These are phyloP conservation scores for Pisolithus orientalis DNA, from an alignment of 768 basidiomycete genomes.

Conservation along the genomic window DNA sequence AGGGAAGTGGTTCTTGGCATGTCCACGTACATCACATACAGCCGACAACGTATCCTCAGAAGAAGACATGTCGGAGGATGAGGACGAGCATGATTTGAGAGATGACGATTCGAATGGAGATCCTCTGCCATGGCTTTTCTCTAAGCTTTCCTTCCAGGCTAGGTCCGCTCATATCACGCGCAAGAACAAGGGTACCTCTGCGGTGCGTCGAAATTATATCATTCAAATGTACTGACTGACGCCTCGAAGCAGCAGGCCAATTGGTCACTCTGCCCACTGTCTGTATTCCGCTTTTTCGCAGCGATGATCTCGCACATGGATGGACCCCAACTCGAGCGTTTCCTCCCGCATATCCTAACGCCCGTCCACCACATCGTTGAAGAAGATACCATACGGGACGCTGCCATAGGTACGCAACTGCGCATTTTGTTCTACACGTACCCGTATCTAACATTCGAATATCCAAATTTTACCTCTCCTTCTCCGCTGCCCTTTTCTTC, in stretches of 20 bases:
- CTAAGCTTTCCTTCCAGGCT: constrained; percentile 84
- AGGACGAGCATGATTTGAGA: constrained; percentile 22
- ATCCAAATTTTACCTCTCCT: too few species aligned
- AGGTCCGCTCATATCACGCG: constrained; percentile 69
- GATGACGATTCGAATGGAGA: constrained; percentile 25
- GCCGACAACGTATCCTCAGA: constrained; percentile 17
- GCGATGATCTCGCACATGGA: constrained; percentile 80
- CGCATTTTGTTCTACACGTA: too few species aligned
- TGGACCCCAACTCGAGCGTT: constrained; percentile 48
- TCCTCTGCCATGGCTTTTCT: constrained; percentile 89
- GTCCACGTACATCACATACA: constrained; percentile 23
- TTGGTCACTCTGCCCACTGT: constrained; percentile 78
- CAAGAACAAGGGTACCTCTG: constrained; percentile 42
- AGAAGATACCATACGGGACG: constrained; percentile 77
- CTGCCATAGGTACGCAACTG: constrained; percentile 59
- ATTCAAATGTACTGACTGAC: not conserved
- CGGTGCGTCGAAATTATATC: constrained; percentile 31
- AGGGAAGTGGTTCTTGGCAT: constrained; percentile 72
- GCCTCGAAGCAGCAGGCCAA: constrained; percentile 43
- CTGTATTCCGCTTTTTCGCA: constrained; percentile 88
- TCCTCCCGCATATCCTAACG: constrained; percentile 77
- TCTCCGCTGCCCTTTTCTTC: too few species aligned
- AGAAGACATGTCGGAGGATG: constrained; percentile 24
- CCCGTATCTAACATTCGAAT: too few species aligned
- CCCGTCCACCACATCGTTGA: constrained; percentile 85